Percentiles rank a stretch among this genome's conserved stretches.
Conservation (phyloP, 1,284 basidiomycete species). For the Papiliotrema terrestris region DNA sequence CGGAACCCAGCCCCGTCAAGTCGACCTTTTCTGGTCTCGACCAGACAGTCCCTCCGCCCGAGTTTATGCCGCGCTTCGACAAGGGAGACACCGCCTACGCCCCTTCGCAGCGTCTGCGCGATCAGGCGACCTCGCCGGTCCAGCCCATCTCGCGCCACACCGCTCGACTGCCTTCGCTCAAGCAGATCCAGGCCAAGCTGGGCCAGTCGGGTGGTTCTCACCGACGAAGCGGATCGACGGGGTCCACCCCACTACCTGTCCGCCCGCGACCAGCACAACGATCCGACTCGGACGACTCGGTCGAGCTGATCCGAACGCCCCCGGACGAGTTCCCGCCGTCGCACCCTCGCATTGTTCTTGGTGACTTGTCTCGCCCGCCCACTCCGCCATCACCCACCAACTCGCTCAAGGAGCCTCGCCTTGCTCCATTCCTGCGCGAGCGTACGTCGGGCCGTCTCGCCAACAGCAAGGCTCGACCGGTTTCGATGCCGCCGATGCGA, state of each 20-base stretch:
- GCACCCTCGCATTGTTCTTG: conserved; percentile 16
- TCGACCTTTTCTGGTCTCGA: conserved; percentile 32
- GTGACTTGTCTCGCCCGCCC: conserved; percentile 8
- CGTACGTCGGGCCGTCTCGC: conserved; percentile 36
- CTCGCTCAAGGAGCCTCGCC: conserved; percentile 17
- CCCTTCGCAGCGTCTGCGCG: conserved; percentile 15
- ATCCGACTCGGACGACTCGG: conserved; percentile 26
- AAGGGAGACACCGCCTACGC: conserved; percentile 26
- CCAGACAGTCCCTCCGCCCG: conserved; percentile 30
- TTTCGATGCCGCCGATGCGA: conserved; percentile 29
- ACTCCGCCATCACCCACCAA: conserved; percentile 15
- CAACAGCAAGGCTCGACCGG: conserved; percentile 15
- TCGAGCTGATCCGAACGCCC: conserved; percentile 36
- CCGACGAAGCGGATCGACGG: conserved; percentile 10
- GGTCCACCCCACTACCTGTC: conserved; percentile 3
- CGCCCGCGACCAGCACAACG: conserved; percentile 7
- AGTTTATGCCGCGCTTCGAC: conserved; percentile 35
- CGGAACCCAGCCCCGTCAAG: conserved; percentile 33
- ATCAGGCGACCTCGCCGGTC: conserved; percentile 7
- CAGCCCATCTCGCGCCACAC: conserved; percentile 9
- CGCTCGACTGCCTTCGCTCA: conserved; percentile 34
- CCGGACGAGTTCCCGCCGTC: conserved; percentile 27
- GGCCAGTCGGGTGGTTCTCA: conserved; percentile 8
- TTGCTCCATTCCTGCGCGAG: conserved; percentile 41
- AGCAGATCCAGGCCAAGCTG: conserved; percentile 45